Evolutionary conservation across 257 asterid species (phyloP), one percentile per base, ranked within the genome.

Genomic region (Cynanchum wilfordii): DNA sequence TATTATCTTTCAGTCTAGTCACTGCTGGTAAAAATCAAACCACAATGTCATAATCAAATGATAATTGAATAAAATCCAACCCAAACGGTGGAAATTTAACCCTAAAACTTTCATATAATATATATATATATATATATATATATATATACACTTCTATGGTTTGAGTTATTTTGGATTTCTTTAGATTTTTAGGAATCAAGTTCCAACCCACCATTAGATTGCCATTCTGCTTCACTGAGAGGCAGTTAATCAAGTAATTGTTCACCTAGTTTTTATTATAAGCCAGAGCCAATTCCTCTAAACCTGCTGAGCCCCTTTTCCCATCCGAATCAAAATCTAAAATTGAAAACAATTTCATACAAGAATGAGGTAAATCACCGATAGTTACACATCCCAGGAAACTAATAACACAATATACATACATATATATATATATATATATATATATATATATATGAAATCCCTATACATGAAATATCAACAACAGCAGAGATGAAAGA

Each of bases 401-500:
- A 33, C 4, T 33, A 33, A 33, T 33, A 33, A 33, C 6, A 33
- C 38, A 33, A 33, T 33, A 33, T 33, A 33, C 3, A 33, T 33
- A 33, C 3, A 33, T 33, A 33, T 33, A 33, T 3, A 59, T 15
- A 15, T 5, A 13, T 44, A 16, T 33, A 33, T 33, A 33, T 33
- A 33, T 33, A 33, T 33, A 33, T 33, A 33, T 3, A 59, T 15
- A 15, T 5, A 13, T 44, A 16, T 42, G 47, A 42, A 42, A 42
- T 16, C 5, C 5, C 24, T 33, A 15, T 29, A 49, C 50, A 57
- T 1, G 73, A 63, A 69, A 50, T 10, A 29, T 20, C 22, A 42
- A 64, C 17, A 36, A n/a, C 40, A 58, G 22, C 68, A 69, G 24
- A 45, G 72, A 72, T 56, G 47, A 29, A 54, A 69, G 62, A 66